Evolutionary conservation across 306 rosid species (phyloP).

Genomic region (Malus domestica): ASM211411v1 NC_041801.1:34519501-34520000

Average conservation of each 20-base stretch:
- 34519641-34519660: neutral
- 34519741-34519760: constrained; percentile 17
- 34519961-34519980: constrained; percentile 88
- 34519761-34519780: constrained; percentile 86
- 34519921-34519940: constrained; percentile 33
- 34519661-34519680: neutral
- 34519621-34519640: neutral
- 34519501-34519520: constrained; percentile 89
- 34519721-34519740: neutral
- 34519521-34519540: constrained; percentile 88
- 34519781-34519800: constrained; percentile 95
- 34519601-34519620: neutral
- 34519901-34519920: constrained; percentile 23
- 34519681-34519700: neutral
- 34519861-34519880: constrained; percentile 30
- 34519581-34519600: neutral
- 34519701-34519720: neutral
- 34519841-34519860: constrained; percentile 26
- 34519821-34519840: constrained; percentile 72
- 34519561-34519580: constrained; percentile 8
- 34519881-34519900: constrained; percentile 27
- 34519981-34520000: constrained; percentile 97
- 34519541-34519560: constrained; percentile 69
- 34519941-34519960: constrained; percentile 89
- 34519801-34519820: constrained; percentile 89